Percentiles rank a stretch among this genome's conserved stretches.
phyloP scores from a whole-genome alignment of 139 green algal genomes.

The Chlorella ohadii region DNA sequence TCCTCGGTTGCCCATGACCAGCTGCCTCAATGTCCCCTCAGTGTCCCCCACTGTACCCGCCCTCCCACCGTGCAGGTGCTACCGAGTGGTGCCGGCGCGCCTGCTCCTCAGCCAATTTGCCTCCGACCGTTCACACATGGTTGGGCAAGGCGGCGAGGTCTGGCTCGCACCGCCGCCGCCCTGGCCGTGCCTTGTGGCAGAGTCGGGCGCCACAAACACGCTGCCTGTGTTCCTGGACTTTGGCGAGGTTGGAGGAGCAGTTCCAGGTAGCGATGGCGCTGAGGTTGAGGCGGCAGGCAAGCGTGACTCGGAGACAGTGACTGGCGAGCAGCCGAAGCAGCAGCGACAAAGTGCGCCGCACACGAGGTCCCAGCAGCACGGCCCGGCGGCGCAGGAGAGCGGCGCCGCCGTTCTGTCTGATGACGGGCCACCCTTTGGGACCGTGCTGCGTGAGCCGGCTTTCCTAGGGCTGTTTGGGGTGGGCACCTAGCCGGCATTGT shows the following conservation, averaged over 20 bases:
- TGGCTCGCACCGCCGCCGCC: constrained; percentile 52
- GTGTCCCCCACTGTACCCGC: too few relatives aligned
- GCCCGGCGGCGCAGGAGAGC: neutral
- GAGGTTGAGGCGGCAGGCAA: too few relatives aligned
- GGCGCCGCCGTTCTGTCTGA: neutral
- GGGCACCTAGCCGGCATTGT: neutral
- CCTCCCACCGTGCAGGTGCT: constrained; percentile 38
- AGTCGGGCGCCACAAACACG: constrained; percentile 23
- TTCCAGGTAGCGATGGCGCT: too few relatives aligned
- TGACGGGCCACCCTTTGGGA: neutral
- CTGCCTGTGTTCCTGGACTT: constrained; percentile 38
- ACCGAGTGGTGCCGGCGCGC: constrained; percentile 39
- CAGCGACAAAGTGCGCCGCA: neutral
- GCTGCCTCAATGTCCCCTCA: too few relatives aligned
- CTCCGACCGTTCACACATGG: constrained; percentile 62
- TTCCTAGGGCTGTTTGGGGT: neutral
- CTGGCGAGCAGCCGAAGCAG: neutral
- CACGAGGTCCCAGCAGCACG: neutral
- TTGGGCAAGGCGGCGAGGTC: neutral
- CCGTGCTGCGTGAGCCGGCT: neutral
- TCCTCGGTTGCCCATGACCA: too few relatives aligned
- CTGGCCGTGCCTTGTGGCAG: constrained; percentile 40
- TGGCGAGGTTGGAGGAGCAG: too few relatives aligned
- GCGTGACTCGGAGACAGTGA: neutral
- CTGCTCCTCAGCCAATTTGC: constrained; percentile 49